Conservation (phyloP, 352 stramenopile species). For the Phytophthora pseudosyringae region DNA sequence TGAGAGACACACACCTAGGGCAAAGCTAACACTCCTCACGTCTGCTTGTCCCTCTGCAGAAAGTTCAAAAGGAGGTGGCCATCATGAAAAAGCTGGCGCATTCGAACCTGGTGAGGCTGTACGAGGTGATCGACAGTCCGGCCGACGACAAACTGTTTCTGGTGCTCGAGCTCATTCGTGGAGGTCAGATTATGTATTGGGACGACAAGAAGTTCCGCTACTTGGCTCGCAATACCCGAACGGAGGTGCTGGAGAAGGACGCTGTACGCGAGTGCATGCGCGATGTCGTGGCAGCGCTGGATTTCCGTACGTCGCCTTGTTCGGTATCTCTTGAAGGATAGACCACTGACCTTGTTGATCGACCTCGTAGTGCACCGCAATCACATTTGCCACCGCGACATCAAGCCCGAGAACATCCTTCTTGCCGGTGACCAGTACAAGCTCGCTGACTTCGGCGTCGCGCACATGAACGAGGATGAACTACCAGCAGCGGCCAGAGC, state of each 20-base stretch:
- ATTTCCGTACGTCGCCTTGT: conserved; percentile 60
- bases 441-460: conserved; percentile 83
- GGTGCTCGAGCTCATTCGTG: conserved; percentile 82
- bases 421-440: conserved; percentile 68
- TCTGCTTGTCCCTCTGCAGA: conserved; percentile 32
- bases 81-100: conserved; percentile 89
- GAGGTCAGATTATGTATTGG: conserved; percentile 88
- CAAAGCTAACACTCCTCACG: too few relatives aligned
- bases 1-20: neutral
- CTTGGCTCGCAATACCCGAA: conserved; percentile 28
- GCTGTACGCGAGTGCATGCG: conserved; percentile 68
- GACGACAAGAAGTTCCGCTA: conserved; percentile 79
- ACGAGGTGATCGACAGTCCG: conserved; percentile 85
- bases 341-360: neutral
- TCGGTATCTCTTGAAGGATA: neutral
- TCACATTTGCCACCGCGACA: conserved; percentile 87
- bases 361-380: conserved; percentile 68
- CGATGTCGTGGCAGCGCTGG: conserved; percentile 78
- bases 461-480: conserved; percentile 61
- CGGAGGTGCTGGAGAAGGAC: conserved; percentile 41
- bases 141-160: conserved; percentile 82
- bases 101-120: conserved; percentile 69
- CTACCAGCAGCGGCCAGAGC: conserved; percentile 20
- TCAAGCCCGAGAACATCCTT: conserved; percentile 86
- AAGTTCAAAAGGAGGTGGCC: conserved; percentile 81